Evolutionary conservation across 257 asterid species (phyloP), one percentile per base, ranked within the genome.

Genomic region (Salvia miltiorrhiza): DNA sequence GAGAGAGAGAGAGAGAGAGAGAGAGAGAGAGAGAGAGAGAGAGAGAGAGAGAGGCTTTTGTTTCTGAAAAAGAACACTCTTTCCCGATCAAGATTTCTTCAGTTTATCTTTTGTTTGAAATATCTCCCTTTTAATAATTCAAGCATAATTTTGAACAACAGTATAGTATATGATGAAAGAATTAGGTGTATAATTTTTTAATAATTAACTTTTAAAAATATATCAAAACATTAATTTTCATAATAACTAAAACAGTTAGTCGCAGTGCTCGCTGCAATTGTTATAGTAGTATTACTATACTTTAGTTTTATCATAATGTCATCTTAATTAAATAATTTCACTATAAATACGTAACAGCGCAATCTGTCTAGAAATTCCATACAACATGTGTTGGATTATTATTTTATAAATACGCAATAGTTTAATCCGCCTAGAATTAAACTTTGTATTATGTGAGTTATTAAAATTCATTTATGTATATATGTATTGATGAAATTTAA

Each of bases 21-120:
- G 35, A 52, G 35, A 12, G 33, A 23, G 39, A 23, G 41, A 26
- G 41, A 55, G n/a, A n/a, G n/a, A n/a, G 26, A 48, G 55, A 47
- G 63, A 5, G 23, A n/a, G 20, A 28, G 73, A 56, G 20, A 20
- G 70, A 41, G 45, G 55, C 67, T 63, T 63, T 57, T 69, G 74
- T 12, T 69, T 59, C 32, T 26, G 23, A 19, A 35, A 72, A 61
- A 53, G 23, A 72, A 24, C 49, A 39, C 47, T 50, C 68, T 67
- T 58, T 44, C 40, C 23, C 30, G 19, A 64, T 65, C 67, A 30
- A 55, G 47, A 41, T 55, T 68, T 43, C 8, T 2, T 1, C 45
- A 45, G 5, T 21, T 11, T 24, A 19, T 20, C 30, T 33, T 35
- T 47, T 19, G 23, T 70, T 70, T 47, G 33, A 60, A 21, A 1